A percentile compares a stretch with the other conserved stretches of the same genome.
These are phyloP conservation scores for Pythium biforme DNA, from an alignment of 352 stramenopile species.

Conservation along the genomic window DNA sequence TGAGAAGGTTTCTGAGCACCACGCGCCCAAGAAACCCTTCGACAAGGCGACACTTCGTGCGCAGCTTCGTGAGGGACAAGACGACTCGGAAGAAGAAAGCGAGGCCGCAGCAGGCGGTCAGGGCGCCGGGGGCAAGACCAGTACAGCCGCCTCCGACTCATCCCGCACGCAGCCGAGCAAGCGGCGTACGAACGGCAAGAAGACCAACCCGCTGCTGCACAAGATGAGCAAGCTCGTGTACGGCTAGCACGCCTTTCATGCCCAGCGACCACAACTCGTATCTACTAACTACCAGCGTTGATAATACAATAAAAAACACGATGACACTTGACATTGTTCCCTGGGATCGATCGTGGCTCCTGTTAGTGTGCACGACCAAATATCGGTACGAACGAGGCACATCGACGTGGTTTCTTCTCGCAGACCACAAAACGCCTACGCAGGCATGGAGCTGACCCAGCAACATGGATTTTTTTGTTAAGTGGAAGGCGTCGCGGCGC, in stretches of 20 bases:
- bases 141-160: slow-evolving; percentile 17
- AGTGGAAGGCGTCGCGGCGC: background rate
- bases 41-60: slow-evolving; percentile 22
- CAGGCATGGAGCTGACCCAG: too few relatives aligned
- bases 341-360: too few relatives aligned
- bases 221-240: slow-evolving; percentile 28
- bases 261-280: too few relatives aligned
- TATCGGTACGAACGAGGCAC: too few relatives aligned
- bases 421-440: too few relatives aligned
- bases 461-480: background rate
- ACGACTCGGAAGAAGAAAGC: slow-evolving; percentile 22
- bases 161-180: slow-evolving; percentile 45
- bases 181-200: slow-evolving; percentile 69
- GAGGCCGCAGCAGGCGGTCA: background rate
- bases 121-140: slow-evolving; percentile 5
- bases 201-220: slow-evolving; percentile 30
- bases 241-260: too few relatives aligned
- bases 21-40: slow-evolving; percentile 3
- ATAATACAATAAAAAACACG: too few relatives aligned
- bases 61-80: slow-evolving; percentile 21
- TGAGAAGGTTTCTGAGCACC: slow-evolving; percentile 4
- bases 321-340: too few relatives aligned
- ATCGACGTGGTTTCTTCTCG: too few relatives aligned
- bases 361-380: too few relatives aligned
- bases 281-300: too few relatives aligned